These are phyloP conservation scores for Globisporangium solare DNA, from an alignment of 352 stramenopile species.

Conservation along the genomic window DNA sequence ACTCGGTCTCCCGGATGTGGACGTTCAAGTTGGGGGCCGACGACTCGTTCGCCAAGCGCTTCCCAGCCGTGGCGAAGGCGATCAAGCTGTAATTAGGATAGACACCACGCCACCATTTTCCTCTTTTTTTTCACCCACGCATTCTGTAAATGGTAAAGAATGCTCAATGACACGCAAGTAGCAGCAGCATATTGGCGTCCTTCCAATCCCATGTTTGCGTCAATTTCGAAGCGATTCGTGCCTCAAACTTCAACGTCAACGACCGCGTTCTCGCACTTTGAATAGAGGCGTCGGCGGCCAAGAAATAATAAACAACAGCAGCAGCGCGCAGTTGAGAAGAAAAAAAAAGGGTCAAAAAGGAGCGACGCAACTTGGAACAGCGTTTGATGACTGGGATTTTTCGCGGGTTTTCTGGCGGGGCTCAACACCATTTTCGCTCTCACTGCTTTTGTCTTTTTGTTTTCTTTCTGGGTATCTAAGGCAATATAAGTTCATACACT, in stretches of 20 bases:
- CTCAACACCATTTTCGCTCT: too few species aligned
- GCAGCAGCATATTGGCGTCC: not conserved
- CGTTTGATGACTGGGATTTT: not conserved
- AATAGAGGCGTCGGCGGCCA: too few species aligned
- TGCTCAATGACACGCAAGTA: not conserved
- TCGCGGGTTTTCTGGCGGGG: not conserved
- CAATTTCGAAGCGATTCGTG: too few species aligned
- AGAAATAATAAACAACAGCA: too few species aligned
- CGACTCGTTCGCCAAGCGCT: conserved; percentile 45
- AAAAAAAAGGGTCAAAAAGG: too few species aligned
- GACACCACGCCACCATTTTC: not conserved
- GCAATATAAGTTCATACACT: conserved; percentile 14
- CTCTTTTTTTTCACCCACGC: too few species aligned
- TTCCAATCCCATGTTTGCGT: too few species aligned
- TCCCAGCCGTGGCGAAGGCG: conserved; percentile 36
- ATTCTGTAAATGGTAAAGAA: too few species aligned
- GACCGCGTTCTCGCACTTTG: too few species aligned
- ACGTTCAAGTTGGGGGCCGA: conserved; percentile 44
- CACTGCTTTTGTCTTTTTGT: too few species aligned
- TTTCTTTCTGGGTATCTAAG: conserved; percentile 7
- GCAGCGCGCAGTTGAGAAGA: too few species aligned
- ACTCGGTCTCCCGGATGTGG: conserved; percentile 43
- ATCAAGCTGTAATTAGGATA: conserved; percentile 36
- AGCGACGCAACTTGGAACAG: not conserved
- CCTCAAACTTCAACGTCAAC: too few species aligned